phyloP scores from a whole-genome alignment of 2,329 filamentous ascomycete genomes.

The Zymoseptoria passerinii region DNA sequence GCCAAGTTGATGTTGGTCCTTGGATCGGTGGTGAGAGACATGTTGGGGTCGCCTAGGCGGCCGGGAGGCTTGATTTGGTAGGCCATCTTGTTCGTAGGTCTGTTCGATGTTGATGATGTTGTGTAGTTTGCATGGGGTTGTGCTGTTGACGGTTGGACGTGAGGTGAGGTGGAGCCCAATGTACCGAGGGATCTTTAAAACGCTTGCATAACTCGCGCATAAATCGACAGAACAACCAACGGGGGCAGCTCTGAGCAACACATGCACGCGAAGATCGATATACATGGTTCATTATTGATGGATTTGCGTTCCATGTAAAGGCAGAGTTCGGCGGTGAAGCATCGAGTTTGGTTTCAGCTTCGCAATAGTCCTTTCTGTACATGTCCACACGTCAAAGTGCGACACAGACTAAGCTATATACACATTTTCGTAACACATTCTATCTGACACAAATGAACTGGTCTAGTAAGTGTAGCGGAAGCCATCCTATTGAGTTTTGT shows the following conservation, averaged over 20 bases:
- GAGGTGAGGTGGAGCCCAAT: not conserved
- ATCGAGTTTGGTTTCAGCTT: not conserved
- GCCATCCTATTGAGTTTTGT: slow-evolving; percentile 7
- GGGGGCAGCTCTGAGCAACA: not conserved
- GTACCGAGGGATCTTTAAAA: not conserved
- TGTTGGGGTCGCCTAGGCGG: slow-evolving; percentile 18
- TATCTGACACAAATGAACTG: not conserved
- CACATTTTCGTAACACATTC: not conserved
- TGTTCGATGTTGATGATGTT: not conserved
- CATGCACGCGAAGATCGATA: not conserved
- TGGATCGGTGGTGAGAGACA: slow-evolving; percentile 20
- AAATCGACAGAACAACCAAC: not conserved
- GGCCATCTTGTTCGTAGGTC: not conserved
- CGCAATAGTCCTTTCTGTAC: not conserved
- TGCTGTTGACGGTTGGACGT: not conserved
- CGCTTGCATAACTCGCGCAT: not conserved
- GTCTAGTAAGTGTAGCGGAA: slow-evolving; percentile 15
- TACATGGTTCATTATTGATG: not conserved
- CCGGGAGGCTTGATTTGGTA: slow-evolving; percentile 14
- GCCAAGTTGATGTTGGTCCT: slow-evolving; percentile 19
- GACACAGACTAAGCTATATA: not conserved
- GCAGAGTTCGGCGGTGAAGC: too few species aligned
- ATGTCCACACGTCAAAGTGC: not conserved
- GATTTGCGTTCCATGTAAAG: not conserved
- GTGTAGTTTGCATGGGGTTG: not conserved